These are phyloP conservation scores for Tulasnella sp. DNA, from an alignment of 768 basidiomycete species.

Conservation along the genomic window DNA sequence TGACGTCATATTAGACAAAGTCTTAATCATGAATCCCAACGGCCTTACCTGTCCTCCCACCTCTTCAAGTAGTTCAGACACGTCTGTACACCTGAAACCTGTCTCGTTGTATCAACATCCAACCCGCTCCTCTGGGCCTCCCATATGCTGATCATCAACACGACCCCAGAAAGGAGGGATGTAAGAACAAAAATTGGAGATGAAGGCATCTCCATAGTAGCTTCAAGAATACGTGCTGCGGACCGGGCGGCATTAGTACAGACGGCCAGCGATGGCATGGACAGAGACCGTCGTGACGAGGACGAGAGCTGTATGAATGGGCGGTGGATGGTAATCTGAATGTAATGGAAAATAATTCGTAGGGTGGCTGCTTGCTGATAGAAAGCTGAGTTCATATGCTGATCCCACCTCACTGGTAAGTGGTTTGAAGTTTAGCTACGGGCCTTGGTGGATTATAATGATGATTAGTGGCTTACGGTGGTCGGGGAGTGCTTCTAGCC, in stretches of 20 bases:
- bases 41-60: constrained; percentile 25
- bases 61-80: constrained; percentile 47
- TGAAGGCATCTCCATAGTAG: constrained; percentile 33
- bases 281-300: constrained; percentile 20
- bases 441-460: background rate
- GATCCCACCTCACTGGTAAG: constrained; percentile 45
- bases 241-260: constrained; percentile 77
- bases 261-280: constrained; percentile 60
- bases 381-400: constrained; percentile 32
- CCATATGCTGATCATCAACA: constrained; percentile 59
- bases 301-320: constrained; percentile 55
- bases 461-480: constrained; percentile 35
- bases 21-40: no score
- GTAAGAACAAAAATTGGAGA: constrained; percentile 27
- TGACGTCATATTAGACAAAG: no score
- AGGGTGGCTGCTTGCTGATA: constrained; percentile 51
- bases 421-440: background rate
- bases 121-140: constrained; percentile 41
- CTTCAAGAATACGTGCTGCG: constrained; percentile 57
- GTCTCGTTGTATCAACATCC: constrained; percentile 35
- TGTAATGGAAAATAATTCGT: constrained; percentile 48
- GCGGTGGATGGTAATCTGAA: constrained; percentile 65
- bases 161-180: constrained; percentile 40
- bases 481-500: constrained; percentile 57
- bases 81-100: constrained; percentile 49